Evolutionary conservation across 2,329 filamentous ascomycete genomes (phyloP).

Genomic region (Uncinocarpus reesii): DNA sequence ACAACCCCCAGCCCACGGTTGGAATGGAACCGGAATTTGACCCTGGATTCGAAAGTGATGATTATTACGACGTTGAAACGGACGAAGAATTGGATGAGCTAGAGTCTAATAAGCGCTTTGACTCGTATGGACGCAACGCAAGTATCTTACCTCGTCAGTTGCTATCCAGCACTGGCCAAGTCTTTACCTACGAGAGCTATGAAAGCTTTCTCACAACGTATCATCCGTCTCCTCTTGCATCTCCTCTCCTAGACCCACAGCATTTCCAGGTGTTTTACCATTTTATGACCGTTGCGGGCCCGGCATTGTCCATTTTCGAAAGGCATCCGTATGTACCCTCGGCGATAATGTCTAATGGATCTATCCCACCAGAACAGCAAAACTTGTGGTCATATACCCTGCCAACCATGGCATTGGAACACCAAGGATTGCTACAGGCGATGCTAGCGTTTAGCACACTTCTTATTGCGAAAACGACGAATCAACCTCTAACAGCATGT

Average conservation of each 20-base stretch:
- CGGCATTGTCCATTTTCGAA: conserved; percentile 78
- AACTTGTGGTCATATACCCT: conserved; percentile 62
- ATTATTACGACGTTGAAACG: conserved; percentile 52
- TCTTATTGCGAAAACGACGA: conserved; percentile 75
- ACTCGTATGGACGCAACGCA: background rate
- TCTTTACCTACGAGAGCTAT: conserved; percentile 40
- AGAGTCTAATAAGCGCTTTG: background rate
- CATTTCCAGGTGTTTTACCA: conserved; percentile 80
- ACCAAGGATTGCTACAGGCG: conserved; percentile 80
- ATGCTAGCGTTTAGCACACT: conserved; percentile 79
- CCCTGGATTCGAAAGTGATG: conserved; percentile 46
- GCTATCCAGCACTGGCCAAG: conserved; percentile 23
- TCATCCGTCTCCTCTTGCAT: conserved; percentile 52
- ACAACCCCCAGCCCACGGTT: background rate
- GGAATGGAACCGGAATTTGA: conserved; percentile 1
- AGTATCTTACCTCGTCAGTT: background rate
- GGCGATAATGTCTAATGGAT: conserved; percentile 51
- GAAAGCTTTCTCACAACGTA: conserved; percentile 52
- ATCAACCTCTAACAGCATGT: conserved; percentile 63
- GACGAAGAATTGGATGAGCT: conserved; percentile 47
- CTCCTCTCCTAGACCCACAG: conserved; percentile 67
- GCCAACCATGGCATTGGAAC: conserved; percentile 68
- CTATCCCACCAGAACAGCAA: conserved; percentile 51
- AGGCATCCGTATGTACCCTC: conserved; percentile 65
- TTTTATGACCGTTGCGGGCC: conserved; percentile 80